Base-by-base conservation (phyloP, 202 grass and related monocot genomes). In the Dendrocalamus latiflorus region DNA sequence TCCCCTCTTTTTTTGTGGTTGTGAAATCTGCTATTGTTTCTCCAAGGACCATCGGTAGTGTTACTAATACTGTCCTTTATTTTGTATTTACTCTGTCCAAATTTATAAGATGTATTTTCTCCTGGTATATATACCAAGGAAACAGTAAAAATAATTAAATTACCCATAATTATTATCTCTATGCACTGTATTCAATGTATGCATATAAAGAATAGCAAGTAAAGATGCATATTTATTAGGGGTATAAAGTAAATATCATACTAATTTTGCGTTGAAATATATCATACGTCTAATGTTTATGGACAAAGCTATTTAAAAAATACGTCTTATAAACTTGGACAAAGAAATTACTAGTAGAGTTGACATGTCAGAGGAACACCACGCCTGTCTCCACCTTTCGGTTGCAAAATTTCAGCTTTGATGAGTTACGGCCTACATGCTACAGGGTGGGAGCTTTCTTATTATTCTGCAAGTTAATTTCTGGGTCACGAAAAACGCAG, bases 341-440 rank as follows among this genome's bases (percentile, higher is more conserved):
- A 3, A 30, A 30, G 28, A 3, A 3, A 30, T 0, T 30, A 48
- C 59, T 28, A 43, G 21, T 0, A 16, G 55, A 70, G 36, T 70
- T 62, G 85, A 62, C 42, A 12, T 44, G 45, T 70, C 45, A 41
- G 37, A 69, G 24, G 62, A 16, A 51, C 55, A 60, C 41, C 77
- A 75, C n/a, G 70, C 70, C 6, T 81, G 77, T 33, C 70, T n/a
- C 20, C 50, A 73, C 45, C 67, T 65, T 81, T 73, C 51, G 42
- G 59, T 36, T 49, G 18, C 67, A 56, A 18, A 54, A 34, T 8
- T 7, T 65, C 51, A 1, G 33, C 0, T 51, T 8, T 41, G 22
- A 71, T 56, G 25, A 21, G 45, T 28, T 50, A 47, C 49, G 15
- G 49, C 26, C 26, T 28, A 28, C n/a, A n/a, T n/a, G 1, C 36